These are phyloP conservation scores for Elaeagnus macrophylla DNA, from an alignment of 306 rosid species.

Conservation along the genomic window DNA sequence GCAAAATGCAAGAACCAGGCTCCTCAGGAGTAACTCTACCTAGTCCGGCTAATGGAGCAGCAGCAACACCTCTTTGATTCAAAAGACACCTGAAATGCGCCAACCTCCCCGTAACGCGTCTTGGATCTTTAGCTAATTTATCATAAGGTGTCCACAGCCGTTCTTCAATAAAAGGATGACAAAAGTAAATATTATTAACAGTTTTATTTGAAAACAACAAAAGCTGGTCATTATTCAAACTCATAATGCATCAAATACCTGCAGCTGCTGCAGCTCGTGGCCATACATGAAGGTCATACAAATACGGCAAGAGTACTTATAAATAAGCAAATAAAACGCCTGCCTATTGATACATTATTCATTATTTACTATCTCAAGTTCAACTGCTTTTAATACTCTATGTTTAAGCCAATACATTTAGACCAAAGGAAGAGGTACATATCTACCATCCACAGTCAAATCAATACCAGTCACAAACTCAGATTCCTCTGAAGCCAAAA, in stretches of 20 bases:
- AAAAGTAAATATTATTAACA: neutral
- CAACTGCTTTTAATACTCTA: too few species aligned
- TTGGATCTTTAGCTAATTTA: conserved; percentile 30
- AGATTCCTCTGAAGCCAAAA: conserved; percentile 5
- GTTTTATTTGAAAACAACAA: neutral
- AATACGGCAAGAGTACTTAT: too few species aligned
- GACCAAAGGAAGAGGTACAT: neutral
- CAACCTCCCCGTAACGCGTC: conserved; percentile 29
- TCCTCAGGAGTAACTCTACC: conserved; percentile 31
- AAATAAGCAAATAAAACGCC: too few species aligned
- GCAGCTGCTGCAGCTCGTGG: conserved; percentile 52
- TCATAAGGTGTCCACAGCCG: conserved; percentile 38
- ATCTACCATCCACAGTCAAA: conserved; percentile 3
- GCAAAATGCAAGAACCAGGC: conserved; percentile 35
- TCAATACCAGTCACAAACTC: conserved; percentile 9
- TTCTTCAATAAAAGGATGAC: conserved; percentile 17
- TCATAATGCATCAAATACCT: conserved; percentile 11
- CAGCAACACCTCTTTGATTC: conserved; percentile 36
- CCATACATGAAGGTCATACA: too few species aligned
- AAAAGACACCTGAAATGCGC: conserved; percentile 36
- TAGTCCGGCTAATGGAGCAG: conserved; percentile 33
- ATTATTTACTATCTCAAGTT: too few species aligned
- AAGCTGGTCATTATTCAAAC: neutral
- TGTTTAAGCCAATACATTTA: too few species aligned
- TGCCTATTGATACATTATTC: too few species aligned